Evolutionary conservation across 768 basidiomycete genomes (phyloP), one percentile per base, ranked within the genome.

Genomic region (Phlegmacium glaucopus): DNA sequence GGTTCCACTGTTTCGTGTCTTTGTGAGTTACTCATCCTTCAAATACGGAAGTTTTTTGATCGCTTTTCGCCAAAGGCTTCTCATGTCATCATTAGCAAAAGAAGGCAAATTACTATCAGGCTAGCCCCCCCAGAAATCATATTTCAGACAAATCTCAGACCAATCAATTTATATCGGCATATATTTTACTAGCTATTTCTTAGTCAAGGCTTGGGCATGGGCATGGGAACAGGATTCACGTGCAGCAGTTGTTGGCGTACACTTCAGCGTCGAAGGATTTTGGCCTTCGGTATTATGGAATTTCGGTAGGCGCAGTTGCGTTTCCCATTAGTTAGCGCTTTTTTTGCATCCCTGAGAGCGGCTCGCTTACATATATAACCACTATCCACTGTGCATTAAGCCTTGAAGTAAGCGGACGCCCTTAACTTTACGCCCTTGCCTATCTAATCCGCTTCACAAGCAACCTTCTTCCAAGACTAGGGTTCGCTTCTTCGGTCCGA

Each of bases 131-230:
- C 22, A 22, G 22, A 22, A 22, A 3, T 22, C 22, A 5, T 22
- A 2, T 22, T 22, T 22, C 3, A 22, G 22, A 22, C n/a, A n/a
- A n/a, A n/a, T n/a, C n/a, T n/a, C n/a, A n/a, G n/a, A n/a, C 22
- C 22, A 22, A 22, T 22, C 22, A 22, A 22, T 22, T 22, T 22
- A 22, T 22, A 22, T 22, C 22, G 3, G 22, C n/a, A 22, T 22
- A 22, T 22, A 22, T 22, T 22, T 22, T 5, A 22, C 22, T 22
- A 22, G 59, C 65, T 78, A 7, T 79, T 81, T 56, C 63, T 82
- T 1, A 67, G 74, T 2, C 79, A 83, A 58, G 78, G 72, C 6
- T 57, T 83, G 9, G 77, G 76, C 3, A 72, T 77, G 59, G 80
- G 80, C 0, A 34, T 63, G 4, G 75, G 75, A 4, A 57, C 68